phyloP scores from a whole-genome alignment of 257 asterid genomes.

The Petrea volubilis region DNA sequence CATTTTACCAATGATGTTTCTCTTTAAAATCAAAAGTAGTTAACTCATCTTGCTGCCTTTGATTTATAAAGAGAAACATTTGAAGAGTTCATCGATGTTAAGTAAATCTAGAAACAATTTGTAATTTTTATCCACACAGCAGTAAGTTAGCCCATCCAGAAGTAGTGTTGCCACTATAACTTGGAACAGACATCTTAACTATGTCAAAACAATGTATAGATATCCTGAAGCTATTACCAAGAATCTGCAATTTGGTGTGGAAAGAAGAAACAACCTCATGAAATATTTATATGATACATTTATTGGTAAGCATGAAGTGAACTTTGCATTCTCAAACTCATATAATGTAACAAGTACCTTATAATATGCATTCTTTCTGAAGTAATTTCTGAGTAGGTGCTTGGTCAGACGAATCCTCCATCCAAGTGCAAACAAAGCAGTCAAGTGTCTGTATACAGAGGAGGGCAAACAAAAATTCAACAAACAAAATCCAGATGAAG shows the following conservation, averaged over 20 bases:
- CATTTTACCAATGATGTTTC: not conserved
- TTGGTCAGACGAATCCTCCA: slow-evolving; percentile 98
- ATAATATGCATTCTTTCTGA: slow-evolving; percentile 87
- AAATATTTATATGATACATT: slow-evolving; percentile 19
- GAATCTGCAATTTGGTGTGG: slow-evolving; percentile 7
- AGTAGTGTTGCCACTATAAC: slow-evolving; percentile 13
- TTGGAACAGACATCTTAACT: slow-evolving; percentile 2
- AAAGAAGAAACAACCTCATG: not conserved
- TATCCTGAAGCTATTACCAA: not conserved
- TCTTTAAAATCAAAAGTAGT: no score
- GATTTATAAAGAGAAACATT: slow-evolving; percentile 12
- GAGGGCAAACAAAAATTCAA: not conserved
- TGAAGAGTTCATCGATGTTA: not conserved
- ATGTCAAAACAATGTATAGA: slow-evolving; percentile 15
- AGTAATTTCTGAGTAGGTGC: slow-evolving; percentile 78
- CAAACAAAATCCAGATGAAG: slow-evolving; percentile 8
- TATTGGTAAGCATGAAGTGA: not conserved
- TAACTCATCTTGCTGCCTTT: not conserved
- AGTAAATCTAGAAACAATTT: not conserved
- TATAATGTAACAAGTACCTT: slow-evolving; percentile 53
- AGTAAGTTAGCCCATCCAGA: not conserved
- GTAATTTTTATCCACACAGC: not conserved
- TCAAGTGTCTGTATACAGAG: slow-evolving; percentile 68
- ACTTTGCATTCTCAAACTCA: slow-evolving; percentile 2
- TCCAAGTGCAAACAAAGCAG: slow-evolving; percentile 90